Evolutionary conservation across 305 asterid species (phyloP), one percentile per base, ranked within the genome.

Genomic region (Fraxinus platypoda): DNA sequence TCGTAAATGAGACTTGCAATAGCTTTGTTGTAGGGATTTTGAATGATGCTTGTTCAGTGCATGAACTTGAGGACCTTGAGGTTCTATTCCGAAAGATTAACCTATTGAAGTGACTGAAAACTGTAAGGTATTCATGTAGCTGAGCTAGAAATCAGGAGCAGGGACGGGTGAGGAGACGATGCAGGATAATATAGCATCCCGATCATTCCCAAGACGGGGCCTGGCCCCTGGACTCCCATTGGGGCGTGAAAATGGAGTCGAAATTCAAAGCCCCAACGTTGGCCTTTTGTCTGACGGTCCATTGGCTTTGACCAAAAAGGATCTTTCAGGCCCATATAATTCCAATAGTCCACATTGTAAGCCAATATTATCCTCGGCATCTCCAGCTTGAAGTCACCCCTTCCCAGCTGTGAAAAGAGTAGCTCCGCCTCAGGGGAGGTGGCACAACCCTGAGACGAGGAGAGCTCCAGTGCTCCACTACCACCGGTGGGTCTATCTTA

Each of bases 401-500:
- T 86, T 19, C 98, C 99, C 33, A 95, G 82, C 81, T 97, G 89
- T 34, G 98, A 91, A 81, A 92, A 85, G 52, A 93, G 89, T 23
- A 87, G 85, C 90, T 94, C 99, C 88, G 97, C 98, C 88, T 93
- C 92, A 77, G 92, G 83, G 1, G 98, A 94, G 85, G 94, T 84
- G 88, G 91, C 92, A 92, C 99, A 95, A 3, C 99, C 98, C 87
- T 95, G 99, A 5, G 98, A 95, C 6, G 97, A 83, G 91, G 93
- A 95, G 5, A 94, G 91, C 88, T 94, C 99, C 84, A 91, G 5
- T 94, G 91, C 88, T 95, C 97, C 85, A 91, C 93, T 87, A 94
- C 89, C 85, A 91, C 91, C 2, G 93, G 90, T 0, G 94, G 94
- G 30, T 87, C 89, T 52, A 91, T 80, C 78, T 88, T 87, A 84